Base-by-base conservation (phyloP, 441 rosid genomes). In the Dalechampia spathulata region DNA sequence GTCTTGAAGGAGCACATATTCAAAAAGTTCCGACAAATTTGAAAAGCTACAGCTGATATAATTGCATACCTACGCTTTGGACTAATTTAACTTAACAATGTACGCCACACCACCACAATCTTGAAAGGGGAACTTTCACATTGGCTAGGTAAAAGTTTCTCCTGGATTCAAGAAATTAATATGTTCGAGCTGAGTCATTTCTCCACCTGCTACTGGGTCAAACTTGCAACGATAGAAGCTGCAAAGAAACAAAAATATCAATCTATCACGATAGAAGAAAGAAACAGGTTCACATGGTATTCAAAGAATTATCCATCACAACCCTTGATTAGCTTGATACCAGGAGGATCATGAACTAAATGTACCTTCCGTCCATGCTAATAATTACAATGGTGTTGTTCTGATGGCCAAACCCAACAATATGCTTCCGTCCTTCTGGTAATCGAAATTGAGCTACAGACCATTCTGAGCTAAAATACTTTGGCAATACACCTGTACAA, bases 301-400 rank as follows among this genome's bases (percentile, higher is more conserved):
- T 32, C 25, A 32, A 4, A 32, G 5, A 7, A 17, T 16, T 11
- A 50, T 30, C 1, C 5, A 50, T 11, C 3, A 7, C 0, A n/a
- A n/a, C n/a, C n/a, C n/a, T n/a, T n/a, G n/a, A n/a, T n/a, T n/a
- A n/a, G n/a, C n/a, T n/a, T n/a, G n/a, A n/a, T n/a, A n/a, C n/a
- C n/a, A n/a, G n/a, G n/a, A n/a, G n/a, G n/a, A n/a, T n/a, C n/a
- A n/a, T n/a, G n/a, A n/a, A n/a, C n/a, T n/a, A n/a, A n/a, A n/a
- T n/a, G 4, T 77, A 79, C 88, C 88, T 82, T 70, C 88, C 88
- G 55, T 82, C 78, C 78, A 77, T 73, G 57, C 83, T 83, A 37
- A 73, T 40, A 49, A 79, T 71, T 25, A 82, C 56, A 20, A 79
- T 44, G 0, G 83, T 75, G 67, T 73, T 77, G 68, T 68, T 72